Base-by-base conservation (phyloP, 208 protist genomes). In the Crithidia sp. region DNA sequence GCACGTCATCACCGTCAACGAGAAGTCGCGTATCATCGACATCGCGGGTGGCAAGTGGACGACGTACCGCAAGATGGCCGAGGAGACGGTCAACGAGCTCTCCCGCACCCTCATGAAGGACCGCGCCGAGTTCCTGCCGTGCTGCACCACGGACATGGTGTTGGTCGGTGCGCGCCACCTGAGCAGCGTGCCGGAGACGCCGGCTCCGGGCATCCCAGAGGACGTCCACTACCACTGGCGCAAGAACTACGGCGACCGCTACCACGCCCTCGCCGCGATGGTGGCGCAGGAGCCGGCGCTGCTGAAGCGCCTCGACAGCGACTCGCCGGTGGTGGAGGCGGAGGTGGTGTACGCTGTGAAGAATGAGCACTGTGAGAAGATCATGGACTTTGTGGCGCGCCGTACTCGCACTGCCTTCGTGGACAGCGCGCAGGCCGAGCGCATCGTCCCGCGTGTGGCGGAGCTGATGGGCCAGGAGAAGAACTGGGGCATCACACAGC, bases 11-110 rank as follows among this genome's bases (percentile, higher is more conserved):
- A 77, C 92, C 10, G 84, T 90, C 3, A 84, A 93, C 63, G 58
- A 64, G 44, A n/a, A 80, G 39, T 68, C 77, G 47, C 89, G 70
- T 49, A 87, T 98, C 45, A 45, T 99, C 10, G 94, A 88, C 66
- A 88, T 99, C 36, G 87, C 87, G 7, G 97, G 97, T 28, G 97
- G 97, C 49, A 99, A 99, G 84, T 99, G 97, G 96, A 99, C 97
- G 54, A 98, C 96, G 41, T 99, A 98, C 84, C 94, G 97, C 67
- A 87, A 90, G 71, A 99, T 99, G 79, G 89, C 94, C 13, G 85
- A 98, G 84, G 91, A 99, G 71, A 83, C 88, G 4, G 86, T 98
- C 19, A 87, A 97, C 79, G 68, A 79, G 16, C 78, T 92, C 3
- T 61, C 79, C 17, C 75, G 68, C 52, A 86, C 83, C 6, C 43